Evolutionary conservation across 2,329 filamentous ascomycete species (phyloP).

Genomic region (Arthrobotrys sphaeroides): DNA sequence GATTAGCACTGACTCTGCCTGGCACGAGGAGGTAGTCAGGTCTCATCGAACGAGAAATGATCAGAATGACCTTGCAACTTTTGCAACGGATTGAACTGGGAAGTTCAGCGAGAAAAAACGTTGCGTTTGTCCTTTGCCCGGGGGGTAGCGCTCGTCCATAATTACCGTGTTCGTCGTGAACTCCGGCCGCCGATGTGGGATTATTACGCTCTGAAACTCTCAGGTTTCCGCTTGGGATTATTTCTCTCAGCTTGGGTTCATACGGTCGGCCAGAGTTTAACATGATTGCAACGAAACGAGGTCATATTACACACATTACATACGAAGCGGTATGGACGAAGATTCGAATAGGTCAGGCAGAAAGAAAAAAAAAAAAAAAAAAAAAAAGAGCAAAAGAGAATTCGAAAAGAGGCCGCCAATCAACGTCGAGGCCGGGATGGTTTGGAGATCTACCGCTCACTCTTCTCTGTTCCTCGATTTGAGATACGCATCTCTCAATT

Average conservation of each 20-base stretch:
- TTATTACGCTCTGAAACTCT: slow-evolving; percentile 53
- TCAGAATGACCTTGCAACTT: slow-evolving; percentile 25
- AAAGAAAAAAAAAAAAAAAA: neutral
- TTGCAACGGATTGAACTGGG: slow-evolving; percentile 19
- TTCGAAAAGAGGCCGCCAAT: slow-evolving; percentile 36
- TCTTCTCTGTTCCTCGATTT: slow-evolving; percentile 22
- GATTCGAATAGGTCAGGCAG: neutral
- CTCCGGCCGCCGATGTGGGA: slow-evolving; percentile 42
- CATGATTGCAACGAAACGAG: slow-evolving; percentile 46
- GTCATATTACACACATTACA: slow-evolving; percentile 8
- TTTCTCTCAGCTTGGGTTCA: slow-evolving; percentile 41
- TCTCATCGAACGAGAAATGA: slow-evolving; percentile 33
- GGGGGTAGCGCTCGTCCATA: slow-evolving; percentile 32
- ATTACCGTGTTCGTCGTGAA: slow-evolving; percentile 43
- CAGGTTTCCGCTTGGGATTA: slow-evolving; percentile 49
- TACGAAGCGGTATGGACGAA: slow-evolving; percentile 3
- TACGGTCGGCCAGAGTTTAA: slow-evolving; percentile 23
- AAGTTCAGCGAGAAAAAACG: slow-evolving; percentile 30
- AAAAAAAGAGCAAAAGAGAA: too few relatives aligned
- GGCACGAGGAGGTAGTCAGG: slow-evolving; percentile 36
- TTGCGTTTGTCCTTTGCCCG: slow-evolving; percentile 3
- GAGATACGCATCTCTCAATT: slow-evolving; percentile 20
- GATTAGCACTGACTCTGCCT: slow-evolving; percentile 37
- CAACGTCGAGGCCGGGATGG: slow-evolving; percentile 21
- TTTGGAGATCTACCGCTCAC: slow-evolving; percentile 23